Percentiles rank a stretch among this genome's conserved stretches.
Conservation (phyloP, 768 basidiomycete genomes). For the Hemileccinum impolitum region DNA sequence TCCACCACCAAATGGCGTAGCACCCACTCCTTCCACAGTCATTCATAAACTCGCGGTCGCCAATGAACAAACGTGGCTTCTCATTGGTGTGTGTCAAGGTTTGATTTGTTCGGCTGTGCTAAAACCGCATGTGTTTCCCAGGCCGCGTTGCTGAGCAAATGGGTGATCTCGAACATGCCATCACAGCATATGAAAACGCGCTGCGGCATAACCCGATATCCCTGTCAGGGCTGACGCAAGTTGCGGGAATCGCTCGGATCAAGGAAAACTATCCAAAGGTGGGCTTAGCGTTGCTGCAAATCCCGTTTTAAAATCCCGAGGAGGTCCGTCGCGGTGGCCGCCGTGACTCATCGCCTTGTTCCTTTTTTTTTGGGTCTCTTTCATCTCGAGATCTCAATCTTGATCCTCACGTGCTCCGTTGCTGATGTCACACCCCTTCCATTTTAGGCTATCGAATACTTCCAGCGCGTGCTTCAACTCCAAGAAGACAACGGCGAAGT, state of each 20-base stretch:
- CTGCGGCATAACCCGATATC: slow-evolving; percentile 93
- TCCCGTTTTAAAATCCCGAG: slow-evolving; percentile 29
- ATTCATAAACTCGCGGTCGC: slow-evolving; percentile 79
- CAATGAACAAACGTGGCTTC: slow-evolving; percentile 93
- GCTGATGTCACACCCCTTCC: slow-evolving; percentile 31
- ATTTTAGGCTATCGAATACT: slow-evolving; percentile 89
- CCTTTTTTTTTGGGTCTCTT: slow-evolving; percentile 13
- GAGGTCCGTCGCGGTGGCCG: slow-evolving; percentile 29
- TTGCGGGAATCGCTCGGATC: slow-evolving; percentile 94
- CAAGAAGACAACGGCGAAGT: slow-evolving; percentile 98
- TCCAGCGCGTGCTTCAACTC: slow-evolving; percentile 85
- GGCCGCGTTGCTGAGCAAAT: slow-evolving; percentile 95
- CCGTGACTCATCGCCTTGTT: slow-evolving; percentile 17
- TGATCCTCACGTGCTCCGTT: slow-evolving; percentile 28
- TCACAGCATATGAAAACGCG: slow-evolving; percentile 91
- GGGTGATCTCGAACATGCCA: slow-evolving; percentile 89
- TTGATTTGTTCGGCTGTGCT: slow-evolving; percentile 6
- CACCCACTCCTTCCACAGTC: slow-evolving; percentile 35
- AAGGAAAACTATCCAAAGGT: slow-evolving; percentile 98
- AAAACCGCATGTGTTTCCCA: slow-evolving; percentile 37
- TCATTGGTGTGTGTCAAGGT: slow-evolving; percentile 65
- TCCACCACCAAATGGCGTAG: slow-evolving; percentile 24
- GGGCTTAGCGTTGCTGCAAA: slow-evolving; percentile 32
- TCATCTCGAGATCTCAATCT: slow-evolving; percentile 24
- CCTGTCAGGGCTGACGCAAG: slow-evolving; percentile 85